Percentiles rank a stretch among this genome's conserved stretches.
Conservation (phyloP, 768 basidiomycete species). For the Pulveroboletus sp. region DNA sequence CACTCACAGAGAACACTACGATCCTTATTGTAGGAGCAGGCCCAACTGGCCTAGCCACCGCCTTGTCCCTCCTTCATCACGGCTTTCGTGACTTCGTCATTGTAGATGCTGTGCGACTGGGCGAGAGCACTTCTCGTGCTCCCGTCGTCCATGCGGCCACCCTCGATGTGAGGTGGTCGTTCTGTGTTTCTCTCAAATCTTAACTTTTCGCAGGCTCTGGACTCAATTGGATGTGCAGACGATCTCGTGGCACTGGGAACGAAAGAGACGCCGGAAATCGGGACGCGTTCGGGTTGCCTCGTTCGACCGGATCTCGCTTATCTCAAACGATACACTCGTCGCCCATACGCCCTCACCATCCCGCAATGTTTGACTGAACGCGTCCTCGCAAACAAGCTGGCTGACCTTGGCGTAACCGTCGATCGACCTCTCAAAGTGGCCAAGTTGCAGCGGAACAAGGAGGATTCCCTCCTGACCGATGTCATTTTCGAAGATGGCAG, state of each 20-base stretch:
- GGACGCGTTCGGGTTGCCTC: slow-evolving; percentile 30
- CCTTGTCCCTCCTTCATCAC: slow-evolving; percentile 43
- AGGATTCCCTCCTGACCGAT: slow-evolving; percentile 30
- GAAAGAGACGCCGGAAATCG: slow-evolving; percentile 28
- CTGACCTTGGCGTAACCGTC: slow-evolving; percentile 32
- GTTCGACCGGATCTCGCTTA: slow-evolving; percentile 30
- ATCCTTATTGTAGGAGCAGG: slow-evolving; percentile 52
- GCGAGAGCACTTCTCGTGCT: slow-evolving; percentile 43
- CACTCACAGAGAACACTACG: slow-evolving; percentile 36
- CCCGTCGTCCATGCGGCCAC: slow-evolving; percentile 49
- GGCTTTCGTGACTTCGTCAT: slow-evolving; percentile 41
- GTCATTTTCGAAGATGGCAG: slow-evolving; percentile 47
- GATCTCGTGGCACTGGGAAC: slow-evolving; percentile 37
- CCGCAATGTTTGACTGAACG: slow-evolving; percentile 47
- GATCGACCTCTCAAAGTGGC: slow-evolving; percentile 38
- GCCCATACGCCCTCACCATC: slow-evolving; percentile 40
- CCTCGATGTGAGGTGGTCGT: slow-evolving; percentile 37
- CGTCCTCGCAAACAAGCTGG: slow-evolving; percentile 34
- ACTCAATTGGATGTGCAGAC: slow-evolving; percentile 41
- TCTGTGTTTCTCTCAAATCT: too few relatives aligned
- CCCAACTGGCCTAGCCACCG: slow-evolving; percentile 45
- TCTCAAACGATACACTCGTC: slow-evolving; percentile 41
- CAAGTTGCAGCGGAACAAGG: slow-evolving; percentile 32
- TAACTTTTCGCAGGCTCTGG: slow-evolving; percentile 36
- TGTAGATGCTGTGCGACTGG: slow-evolving; percentile 38